These are phyloP conservation scores for Entelexis paramagnoliae DNA, from an alignment of 1,139 yeast genomes.

Conservation along the genomic window DNA sequence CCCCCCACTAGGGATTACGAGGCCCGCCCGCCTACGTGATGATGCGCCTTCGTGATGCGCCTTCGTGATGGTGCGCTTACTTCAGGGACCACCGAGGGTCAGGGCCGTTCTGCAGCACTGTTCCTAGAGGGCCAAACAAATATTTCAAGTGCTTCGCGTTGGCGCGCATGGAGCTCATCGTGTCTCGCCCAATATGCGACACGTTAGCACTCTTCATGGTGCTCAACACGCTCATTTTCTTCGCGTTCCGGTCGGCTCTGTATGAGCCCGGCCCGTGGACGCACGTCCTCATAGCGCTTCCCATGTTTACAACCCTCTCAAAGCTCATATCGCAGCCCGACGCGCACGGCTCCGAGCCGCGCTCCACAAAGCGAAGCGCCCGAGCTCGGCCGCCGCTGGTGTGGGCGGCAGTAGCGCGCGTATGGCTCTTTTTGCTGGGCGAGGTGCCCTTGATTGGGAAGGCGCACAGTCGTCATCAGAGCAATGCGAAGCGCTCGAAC, in stretches of 20 bases:
- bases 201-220: slow-evolving; percentile 2
- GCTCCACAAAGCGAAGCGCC: background rate
- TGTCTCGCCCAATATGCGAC: background rate
- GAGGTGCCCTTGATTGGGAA: background rate
- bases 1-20: no score
- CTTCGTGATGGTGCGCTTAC: background rate
- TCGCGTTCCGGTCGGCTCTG: background rate
- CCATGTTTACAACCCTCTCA: background rate
- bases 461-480: background rate
- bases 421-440: slow-evolving; percentile 3
- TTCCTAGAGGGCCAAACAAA: background rate
- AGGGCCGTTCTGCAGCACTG: background rate
- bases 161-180: slow-evolving; percentile 4
- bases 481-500: background rate
- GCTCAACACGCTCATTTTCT: background rate
- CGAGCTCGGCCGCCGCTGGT: slow-evolving; percentile 1
- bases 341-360: background rate
- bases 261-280: slow-evolving; percentile 4
- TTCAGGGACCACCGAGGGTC: background rate
- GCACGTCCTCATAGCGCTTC: background rate
- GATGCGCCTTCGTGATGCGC: no score
- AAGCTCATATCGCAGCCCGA: slow-evolving; percentile 1
- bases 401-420: slow-evolving; percentile 6
- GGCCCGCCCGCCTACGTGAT: no score
- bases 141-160: background rate